A percentile compares a stretch with the other conserved stretches of the same genome.
These are phyloP conservation scores for Thermochaetoides thermophila DNA, from an alignment of 495 filamentous ascomycete genomes.

Conservation along the genomic window DNA sequence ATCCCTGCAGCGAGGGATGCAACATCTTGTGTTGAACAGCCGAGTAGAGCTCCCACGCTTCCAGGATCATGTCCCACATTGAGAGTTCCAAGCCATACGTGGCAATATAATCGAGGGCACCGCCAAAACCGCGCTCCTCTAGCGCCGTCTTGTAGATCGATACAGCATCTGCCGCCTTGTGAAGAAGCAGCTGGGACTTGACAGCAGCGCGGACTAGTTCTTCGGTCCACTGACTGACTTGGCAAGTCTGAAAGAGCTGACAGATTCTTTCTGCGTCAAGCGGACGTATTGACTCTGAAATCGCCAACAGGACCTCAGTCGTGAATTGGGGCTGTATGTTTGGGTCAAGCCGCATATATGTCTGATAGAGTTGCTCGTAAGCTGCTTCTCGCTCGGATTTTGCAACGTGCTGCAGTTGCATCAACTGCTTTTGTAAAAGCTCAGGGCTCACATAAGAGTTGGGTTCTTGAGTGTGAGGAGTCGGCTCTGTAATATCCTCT, in stretches of 20 bases:
- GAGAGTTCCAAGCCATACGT: constrained; percentile 11
- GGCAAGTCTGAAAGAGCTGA: constrained; percentile 10
- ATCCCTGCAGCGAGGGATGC: too few species aligned
- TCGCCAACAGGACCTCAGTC: constrained; percentile 8
- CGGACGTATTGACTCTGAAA: constrained; percentile 12
- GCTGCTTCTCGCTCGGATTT: constrained; percentile 1
- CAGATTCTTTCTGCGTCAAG: constrained; percentile 14
- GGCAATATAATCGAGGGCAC: constrained; percentile 12
- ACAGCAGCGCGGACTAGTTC: constrained; percentile 11
- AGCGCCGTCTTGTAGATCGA: constrained; percentile 10
- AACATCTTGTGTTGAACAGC: too few species aligned
- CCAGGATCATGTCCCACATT: constrained; percentile 12
- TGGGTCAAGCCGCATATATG: constrained; percentile 12
- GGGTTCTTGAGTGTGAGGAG: too few species aligned
- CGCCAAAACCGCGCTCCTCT: constrained; percentile 5
- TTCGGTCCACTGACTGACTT: constrained; percentile 13
- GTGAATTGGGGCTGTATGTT: constrained; percentile 4
- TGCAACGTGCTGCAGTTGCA: not conserved
- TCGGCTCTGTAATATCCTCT: too few species aligned
- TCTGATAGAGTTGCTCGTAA: constrained; percentile 15
- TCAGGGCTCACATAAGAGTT: too few species aligned
- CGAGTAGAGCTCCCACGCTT: constrained; percentile 11
- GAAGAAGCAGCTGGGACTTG: constrained; percentile 9
- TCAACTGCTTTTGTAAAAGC: too few species aligned
- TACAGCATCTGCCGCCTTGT: constrained; percentile 10